phyloP scores from a whole-genome alignment of 1,139 yeast species.

The Yamadazyma triangularis region DNA sequence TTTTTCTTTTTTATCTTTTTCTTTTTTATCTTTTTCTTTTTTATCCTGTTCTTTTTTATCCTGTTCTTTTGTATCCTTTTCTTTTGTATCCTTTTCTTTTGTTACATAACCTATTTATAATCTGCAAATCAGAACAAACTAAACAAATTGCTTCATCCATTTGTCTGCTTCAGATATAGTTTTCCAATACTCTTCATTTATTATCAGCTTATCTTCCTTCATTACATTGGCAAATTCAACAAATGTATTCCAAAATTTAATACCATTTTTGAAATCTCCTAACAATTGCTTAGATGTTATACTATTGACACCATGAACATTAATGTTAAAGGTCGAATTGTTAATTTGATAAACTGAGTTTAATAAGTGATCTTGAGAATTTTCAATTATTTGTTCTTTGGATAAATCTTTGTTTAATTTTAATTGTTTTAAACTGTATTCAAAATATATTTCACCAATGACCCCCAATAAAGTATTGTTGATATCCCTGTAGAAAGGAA shows the following conservation, averaged over 20 bases:
- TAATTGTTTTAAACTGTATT: slow-evolving; percentile 29
- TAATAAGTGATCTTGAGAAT: slow-evolving; percentile 33
- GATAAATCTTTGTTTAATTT: slow-evolving; percentile 17
- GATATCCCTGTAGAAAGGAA: slow-evolving; percentile 57
- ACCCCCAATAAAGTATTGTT: slow-evolving; percentile 45
- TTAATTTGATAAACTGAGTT: slow-evolving; percentile 37
- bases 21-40: too few relatives aligned
- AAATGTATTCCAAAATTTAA: slow-evolving; percentile 38
- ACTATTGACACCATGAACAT: slow-evolving; percentile 41
- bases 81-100: too few relatives aligned
- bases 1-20: too few relatives aligned
- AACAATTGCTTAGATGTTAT: slow-evolving; percentile 32
- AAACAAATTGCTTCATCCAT: slow-evolving; percentile 33
- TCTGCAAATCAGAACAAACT: too few relatives aligned
- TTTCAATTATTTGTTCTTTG: slow-evolving; percentile 25
- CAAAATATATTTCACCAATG: slow-evolving; percentile 40
- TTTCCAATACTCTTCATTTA: slow-evolving; percentile 27
- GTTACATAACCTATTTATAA: too few relatives aligned
- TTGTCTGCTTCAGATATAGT: slow-evolving; percentile 38
- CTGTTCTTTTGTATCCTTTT: too few relatives aligned
- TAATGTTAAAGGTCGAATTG: slow-evolving; percentile 37
- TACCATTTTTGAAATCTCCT: slow-evolving; percentile 37
- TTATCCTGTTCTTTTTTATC: too few relatives aligned
- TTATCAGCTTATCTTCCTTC: slow-evolving; percentile 29
- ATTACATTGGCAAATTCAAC: slow-evolving; percentile 34